Evolutionary conservation across 345 rosid genomes (phyloP), one percentile per base, ranked within the genome.

Genomic region (Eucalyptus victrix): DNA sequence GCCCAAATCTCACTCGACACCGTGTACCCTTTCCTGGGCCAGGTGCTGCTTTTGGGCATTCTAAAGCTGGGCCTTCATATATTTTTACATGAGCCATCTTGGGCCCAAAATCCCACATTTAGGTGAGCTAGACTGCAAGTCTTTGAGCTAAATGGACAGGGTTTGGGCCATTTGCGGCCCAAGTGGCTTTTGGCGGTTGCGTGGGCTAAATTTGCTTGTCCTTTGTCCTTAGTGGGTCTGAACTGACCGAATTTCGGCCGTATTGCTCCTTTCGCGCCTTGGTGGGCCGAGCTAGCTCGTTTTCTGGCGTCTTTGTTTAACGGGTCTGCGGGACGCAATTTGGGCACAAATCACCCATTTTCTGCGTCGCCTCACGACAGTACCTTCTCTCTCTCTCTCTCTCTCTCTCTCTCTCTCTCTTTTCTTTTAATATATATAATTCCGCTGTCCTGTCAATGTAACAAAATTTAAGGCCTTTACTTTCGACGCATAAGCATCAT

Each of bases 381-480:
- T 37, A 17, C 85, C 83, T 21, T 8, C 7, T 8, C 1, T 51
- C 2, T 18, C 0, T 50, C 1, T 50, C 3, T 50, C 8, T 50
- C 7, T 50, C 4, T 50, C 2, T n/a, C n/a, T 18, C 0, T 53
- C 2, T 51, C 4, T 51, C 9, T 51, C 8, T 51, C 9, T 19
- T 8, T 53, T 19, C 9, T 53, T 53, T 53, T 53, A 7, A 19
- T 49, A 53, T 19, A 53, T 8, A 53, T 8, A 2, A 21, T 76
- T 40, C 47, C 13, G 30, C 85, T 12, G 47, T 40, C 47, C 85
- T 37, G 47, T 40, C 85, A 12, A 21, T n/a, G n/a, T n/a, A 72
- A 37, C 26, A 72, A 37, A 37, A 40, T 21, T 21, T 40, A 76
- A 76, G 28, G 81, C 81, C 81, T 72, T 14, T 10, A 34, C 81